Evolutionary conservation across 1,284 basidiomycete genomes (phyloP).

Genomic region (Mixia osmundae): DNA sequence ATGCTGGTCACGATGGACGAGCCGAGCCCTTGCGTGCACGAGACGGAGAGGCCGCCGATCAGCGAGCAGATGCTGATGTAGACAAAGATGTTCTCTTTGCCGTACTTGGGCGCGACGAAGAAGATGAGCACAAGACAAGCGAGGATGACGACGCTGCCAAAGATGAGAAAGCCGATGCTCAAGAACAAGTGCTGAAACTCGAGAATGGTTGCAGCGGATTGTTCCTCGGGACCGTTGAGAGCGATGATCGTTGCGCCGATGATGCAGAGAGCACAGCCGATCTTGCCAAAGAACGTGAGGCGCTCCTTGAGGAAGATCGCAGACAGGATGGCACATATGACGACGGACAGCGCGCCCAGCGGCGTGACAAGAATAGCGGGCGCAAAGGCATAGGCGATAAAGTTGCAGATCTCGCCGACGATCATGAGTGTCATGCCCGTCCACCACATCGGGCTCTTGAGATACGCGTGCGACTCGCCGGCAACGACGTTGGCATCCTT

Average conservation of each 20-base stretch:
- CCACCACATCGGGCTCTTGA: conserved; percentile 66
- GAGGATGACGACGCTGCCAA: conserved; percentile 38
- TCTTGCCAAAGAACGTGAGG: conserved; percentile 55
- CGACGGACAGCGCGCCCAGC: conserved; percentile 83
- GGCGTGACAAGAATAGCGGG: conserved; percentile 39
- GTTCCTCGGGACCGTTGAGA: conserved; percentile 54
- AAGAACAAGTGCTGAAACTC: conserved; percentile 62
- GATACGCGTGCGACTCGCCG: conserved; percentile 83
- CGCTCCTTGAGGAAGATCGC: conserved; percentile 82
- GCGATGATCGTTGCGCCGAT: conserved; percentile 68
- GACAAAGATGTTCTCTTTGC: conserved; percentile 83
- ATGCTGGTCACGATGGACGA: conserved; percentile 69
- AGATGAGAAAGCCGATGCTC: conserved; percentile 64
- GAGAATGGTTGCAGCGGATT: conserved; percentile 51
- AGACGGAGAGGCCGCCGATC: conserved; percentile 89
- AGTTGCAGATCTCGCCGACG: conserved; percentile 25
- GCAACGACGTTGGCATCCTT: conserved; percentile 32
- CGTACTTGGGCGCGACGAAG: conserved; percentile 63
- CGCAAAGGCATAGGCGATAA: conserved; percentile 52
- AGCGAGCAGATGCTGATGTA: conserved; percentile 85
- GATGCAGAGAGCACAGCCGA: conserved; percentile 62
- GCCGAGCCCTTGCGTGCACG: conserved; percentile 82
- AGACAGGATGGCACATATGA: conserved; percentile 79
- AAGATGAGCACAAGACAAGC: conserved; percentile 43
- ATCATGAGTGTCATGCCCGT: conserved; percentile 34